These are phyloP conservation scores for Chalciporus sphaerocephalus DNA, from an alignment of 768 basidiomycete species.

Conservation along the genomic window DNA sequence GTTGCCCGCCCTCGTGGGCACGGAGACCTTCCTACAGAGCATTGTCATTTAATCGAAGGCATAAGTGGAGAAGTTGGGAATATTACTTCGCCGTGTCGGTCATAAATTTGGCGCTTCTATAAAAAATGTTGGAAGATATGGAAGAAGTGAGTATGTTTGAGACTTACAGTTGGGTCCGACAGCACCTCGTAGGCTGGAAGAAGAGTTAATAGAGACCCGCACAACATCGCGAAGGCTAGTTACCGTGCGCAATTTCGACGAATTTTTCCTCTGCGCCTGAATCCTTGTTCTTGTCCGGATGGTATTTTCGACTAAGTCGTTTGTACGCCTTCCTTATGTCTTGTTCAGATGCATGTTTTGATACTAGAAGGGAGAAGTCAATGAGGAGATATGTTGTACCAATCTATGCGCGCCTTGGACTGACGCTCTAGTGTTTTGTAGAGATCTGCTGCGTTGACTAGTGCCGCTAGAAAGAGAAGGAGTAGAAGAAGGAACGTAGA, in stretches of 20 bases:
- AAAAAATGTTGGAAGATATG: conserved; percentile 3
- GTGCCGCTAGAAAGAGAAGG: conserved; percentile 27
- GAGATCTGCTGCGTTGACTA: conserved; percentile 57
- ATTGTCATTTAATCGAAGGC: conserved; percentile 10
- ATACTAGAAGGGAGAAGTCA: conserved; percentile 40
- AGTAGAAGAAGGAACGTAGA: conserved; percentile 28
- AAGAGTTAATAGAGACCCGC: conserved; percentile 1
- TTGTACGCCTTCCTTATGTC: conserved; percentile 94
- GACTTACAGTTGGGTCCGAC: conserved; percentile 71
- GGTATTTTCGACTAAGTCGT: conserved; percentile 79
- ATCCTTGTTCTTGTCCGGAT: conserved; percentile 95
- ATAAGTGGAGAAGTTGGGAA: conserved; percentile 5
- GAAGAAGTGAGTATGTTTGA: neutral
- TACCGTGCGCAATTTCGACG: conserved; percentile 88
- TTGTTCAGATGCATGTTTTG: conserved; percentile 75
- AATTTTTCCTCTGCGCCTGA: conserved; percentile 79
- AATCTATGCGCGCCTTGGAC: conserved; percentile 37
- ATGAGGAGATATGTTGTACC: conserved; percentile 16
- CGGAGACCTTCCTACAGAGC: conserved; percentile 75
- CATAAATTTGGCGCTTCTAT: conserved; percentile 91
- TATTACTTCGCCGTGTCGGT: conserved; percentile 81
- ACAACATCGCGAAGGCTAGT: conserved; percentile 18
- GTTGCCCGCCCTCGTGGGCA: conserved; percentile 84
- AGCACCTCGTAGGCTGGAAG: conserved; percentile 86
- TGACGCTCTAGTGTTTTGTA: conserved; percentile 82